A percentile compares a stretch with the other conserved stretches of the same genome.
These are phyloP conservation scores for Schizochytrium sp. DNA, from an alignment of 108 stramenopile genomes.

Conservation along the genomic window DNA sequence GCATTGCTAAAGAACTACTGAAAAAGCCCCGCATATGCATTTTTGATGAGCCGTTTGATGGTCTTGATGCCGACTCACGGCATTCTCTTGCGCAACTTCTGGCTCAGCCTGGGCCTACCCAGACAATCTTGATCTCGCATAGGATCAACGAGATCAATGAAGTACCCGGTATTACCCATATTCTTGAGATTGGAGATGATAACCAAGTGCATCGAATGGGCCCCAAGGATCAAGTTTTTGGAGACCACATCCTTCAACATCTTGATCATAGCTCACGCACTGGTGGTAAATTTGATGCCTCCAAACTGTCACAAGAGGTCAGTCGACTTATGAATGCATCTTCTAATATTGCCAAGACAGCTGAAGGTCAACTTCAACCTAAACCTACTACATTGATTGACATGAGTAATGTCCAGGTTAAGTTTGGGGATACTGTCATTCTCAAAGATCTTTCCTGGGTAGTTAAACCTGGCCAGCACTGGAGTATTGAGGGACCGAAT, in stretches of 20 bases:
- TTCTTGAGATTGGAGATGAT: conserved; percentile 36
- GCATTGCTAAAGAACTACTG: background rate
- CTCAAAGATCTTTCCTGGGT: background rate
- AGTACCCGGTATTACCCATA: conserved; percentile 5
- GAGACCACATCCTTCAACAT: background rate
- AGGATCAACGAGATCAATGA: conserved; percentile 5
- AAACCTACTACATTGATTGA: background rate
- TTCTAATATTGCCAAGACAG: no score
- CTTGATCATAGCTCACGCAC: background rate
- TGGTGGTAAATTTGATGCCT: no score
- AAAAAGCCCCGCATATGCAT: conserved; percentile 37
- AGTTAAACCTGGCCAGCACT: background rate
- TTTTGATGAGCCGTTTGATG: conserved; percentile 52
- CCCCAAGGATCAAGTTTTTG: background rate
- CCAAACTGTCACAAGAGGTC: no score
- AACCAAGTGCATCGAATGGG: background rate
- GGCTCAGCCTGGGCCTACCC: background rate
- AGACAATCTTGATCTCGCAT: conserved; percentile 30
- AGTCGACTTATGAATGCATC: no score
- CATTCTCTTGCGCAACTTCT: background rate
- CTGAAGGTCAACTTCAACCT: no score
- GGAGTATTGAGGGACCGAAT: conserved; percentile 24
- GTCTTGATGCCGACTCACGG: conserved; percentile 14
- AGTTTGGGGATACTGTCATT: conserved; percentile 22
- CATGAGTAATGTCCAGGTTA: conserved; percentile 13